These are phyloP conservation scores for Macrophomina tecta DNA, from an alignment of 2,329 filamentous ascomycete genomes.

Conservation along the genomic window DNA sequence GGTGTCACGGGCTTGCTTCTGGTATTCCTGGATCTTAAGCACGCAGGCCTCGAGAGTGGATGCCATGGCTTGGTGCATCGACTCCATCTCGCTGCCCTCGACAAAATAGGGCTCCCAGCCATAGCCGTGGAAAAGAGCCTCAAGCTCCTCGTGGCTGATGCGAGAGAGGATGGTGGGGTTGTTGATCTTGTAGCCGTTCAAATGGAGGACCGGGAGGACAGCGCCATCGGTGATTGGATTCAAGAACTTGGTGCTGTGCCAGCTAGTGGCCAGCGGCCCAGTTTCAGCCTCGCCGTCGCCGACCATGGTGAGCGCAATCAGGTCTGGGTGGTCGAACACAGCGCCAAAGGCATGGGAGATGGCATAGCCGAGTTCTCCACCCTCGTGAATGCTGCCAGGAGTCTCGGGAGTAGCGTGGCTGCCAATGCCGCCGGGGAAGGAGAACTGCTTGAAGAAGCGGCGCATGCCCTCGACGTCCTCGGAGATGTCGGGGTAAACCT, in stretches of 20 bases:
- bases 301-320: constrained; percentile 79
- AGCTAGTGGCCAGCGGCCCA: constrained; percentile 76
- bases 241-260: constrained; percentile 84
- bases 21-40: constrained; percentile 69
- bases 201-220: constrained; percentile 76
- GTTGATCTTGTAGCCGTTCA: constrained; percentile 88
- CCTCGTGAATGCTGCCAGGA: constrained; percentile 77
- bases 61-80: constrained; percentile 84
- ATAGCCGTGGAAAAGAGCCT: constrained; percentile 72
- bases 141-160: constrained; percentile 75
- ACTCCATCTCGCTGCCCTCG: constrained; percentile 73
- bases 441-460: constrained; percentile 82
- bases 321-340: constrained; percentile 75
- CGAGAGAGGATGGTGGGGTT: constrained; percentile 72
- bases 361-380: constrained; percentile 81
- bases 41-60: constrained; percentile 76
- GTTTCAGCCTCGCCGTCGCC: constrained; percentile 85
- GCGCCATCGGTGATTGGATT: constrained; percentile 80
- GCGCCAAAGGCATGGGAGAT: constrained; percentile 79
- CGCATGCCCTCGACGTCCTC: constrained; percentile 72
- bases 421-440: constrained; percentile 79
- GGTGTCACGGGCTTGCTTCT: constrained; percentile 73
- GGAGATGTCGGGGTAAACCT: constrained; percentile 77
- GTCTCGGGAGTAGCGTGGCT: constrained; percentile 81
- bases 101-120: constrained; percentile 83